Evolutionary conservation across 768 basidiomycete species (phyloP).

Genomic region (Boletus coccyginus): DNA sequence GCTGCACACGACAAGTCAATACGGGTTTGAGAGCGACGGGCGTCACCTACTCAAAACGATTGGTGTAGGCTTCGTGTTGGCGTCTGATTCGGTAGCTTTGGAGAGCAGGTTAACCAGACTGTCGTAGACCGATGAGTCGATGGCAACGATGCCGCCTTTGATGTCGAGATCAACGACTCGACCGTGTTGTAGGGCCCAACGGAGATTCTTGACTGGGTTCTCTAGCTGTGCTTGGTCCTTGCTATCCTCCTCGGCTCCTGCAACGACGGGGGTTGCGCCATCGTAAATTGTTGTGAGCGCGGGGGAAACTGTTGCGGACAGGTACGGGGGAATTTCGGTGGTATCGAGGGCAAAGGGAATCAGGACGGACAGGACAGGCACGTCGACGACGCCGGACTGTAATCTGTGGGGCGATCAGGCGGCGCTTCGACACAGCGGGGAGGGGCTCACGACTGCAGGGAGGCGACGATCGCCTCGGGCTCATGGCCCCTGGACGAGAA

Average conservation of each 20-base stretch:
- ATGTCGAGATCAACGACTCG: conserved; percentile 72
- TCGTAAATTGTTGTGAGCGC: conserved; percentile 58
- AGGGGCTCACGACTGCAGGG: conserved; percentile 39
- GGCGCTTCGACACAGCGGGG: background rate
- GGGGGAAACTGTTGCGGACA: conserved; percentile 12
- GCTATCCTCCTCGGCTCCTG: conserved; percentile 19
- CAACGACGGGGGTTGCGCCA: conserved; percentile 38
- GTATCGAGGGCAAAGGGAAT: conserved; percentile 61
- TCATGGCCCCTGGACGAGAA: conserved; percentile 41
- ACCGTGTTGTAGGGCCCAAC: conserved; percentile 63
- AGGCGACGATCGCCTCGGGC: conserved; percentile 39
- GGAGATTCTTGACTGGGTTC: conserved; percentile 51
- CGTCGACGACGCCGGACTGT: conserved; percentile 15
- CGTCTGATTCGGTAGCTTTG: conserved; percentile 45
- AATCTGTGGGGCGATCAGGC: conserved; percentile 15
- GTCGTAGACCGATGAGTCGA: conserved; percentile 55
- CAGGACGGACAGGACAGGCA: conserved; percentile 53
- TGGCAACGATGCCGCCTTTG: conserved; percentile 45
- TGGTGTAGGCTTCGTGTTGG: conserved; percentile 40
- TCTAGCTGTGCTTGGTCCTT: conserved; percentile 26
- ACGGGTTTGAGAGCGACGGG: background rate
- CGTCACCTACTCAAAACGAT: conserved; percentile 60
- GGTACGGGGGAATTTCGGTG: conserved; percentile 35
- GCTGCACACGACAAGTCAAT: conserved; percentile 41
- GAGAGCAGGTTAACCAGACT: conserved; percentile 68